Evolutionary conservation across 2,329 filamentous ascomycete genomes (phyloP), one percentile per base, ranked within the genome.

Genomic region (Hortaea werneckii): DNA sequence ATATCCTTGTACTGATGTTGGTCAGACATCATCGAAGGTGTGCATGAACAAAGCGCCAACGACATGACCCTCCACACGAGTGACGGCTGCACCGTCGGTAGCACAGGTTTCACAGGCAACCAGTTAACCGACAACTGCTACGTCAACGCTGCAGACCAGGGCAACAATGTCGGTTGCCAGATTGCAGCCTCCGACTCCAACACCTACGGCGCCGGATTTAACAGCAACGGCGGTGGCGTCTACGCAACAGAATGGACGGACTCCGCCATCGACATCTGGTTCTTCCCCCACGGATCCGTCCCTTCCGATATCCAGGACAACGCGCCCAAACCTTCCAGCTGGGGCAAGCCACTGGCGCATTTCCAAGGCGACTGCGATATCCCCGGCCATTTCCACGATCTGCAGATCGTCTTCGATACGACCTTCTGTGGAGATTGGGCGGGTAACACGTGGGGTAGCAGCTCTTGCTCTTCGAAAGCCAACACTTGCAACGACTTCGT

Each of bases 91-190:
- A 50, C 53, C 4, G 57, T 64, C 42, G 55, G 50, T 38, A 50
- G 53, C 42, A 57, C 62, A 6, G 85, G 85, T 40, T 87, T 65
- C 82, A 83, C 30, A 72, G 92, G 11, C 82, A 87, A 69, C 6
- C 72, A 82, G 52, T 50, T 45, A 7, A 58, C 58, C 3, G 47
- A 49, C 9, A 55, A 59, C 47, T 67, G 64, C 47, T 53, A 58
- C 27, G 50, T 58, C 46, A 47, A 57, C 13, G 55, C 62, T 8
- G 75, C 75, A 1, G 56, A 65, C 27, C 68, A 75, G 55, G 48
- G 41, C 30, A 47, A 46, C 38, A 61, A 63, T 44, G 51, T 44
- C 7, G 62, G 63, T 34, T 64, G 60, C 48, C 49, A 53, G 29
- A 71, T 73, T 42, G 62, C 70, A 39, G 77, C 75, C 53, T 85